Evolutionary conservation across 2,329 filamentous ascomycete genomes (phyloP).

Genomic region (Aspergillus aculeatinus): DNA sequence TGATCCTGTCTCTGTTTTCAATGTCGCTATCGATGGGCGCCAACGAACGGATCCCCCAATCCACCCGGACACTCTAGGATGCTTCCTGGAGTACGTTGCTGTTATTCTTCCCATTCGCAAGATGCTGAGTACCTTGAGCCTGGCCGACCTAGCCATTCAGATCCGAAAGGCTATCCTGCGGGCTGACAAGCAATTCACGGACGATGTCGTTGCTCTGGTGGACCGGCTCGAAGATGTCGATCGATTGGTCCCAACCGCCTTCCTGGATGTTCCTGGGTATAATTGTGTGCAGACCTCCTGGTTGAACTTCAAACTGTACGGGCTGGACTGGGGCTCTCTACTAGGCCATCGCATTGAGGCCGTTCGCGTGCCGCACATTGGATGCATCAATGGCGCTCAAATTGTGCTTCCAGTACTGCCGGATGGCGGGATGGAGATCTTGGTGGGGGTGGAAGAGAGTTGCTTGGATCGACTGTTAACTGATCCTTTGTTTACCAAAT

Average conservation of each 20-base stretch:
- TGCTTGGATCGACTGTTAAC: conserved; percentile 28
- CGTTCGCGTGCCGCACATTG: conserved; percentile 32
- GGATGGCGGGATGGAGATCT: conserved; percentile 35
- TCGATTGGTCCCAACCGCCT: conserved; percentile 33
- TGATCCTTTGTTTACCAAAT: conserved; percentile 34
- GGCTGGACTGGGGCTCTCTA: conserved; percentile 34
- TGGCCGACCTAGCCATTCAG: conserved; percentile 36
- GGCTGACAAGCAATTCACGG: conserved; percentile 32
- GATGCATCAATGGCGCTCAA: conserved; percentile 35
- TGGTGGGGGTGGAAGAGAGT: conserved; percentile 35
- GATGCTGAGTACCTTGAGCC: conserved; percentile 28
- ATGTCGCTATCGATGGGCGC: conserved; percentile 41
- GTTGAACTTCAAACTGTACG: conserved; percentile 35
- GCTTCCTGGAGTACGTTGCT: conserved; percentile 41
- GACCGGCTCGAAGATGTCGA: conserved; percentile 35
- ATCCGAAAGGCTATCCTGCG: conserved; percentile 35
- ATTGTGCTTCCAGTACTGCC: conserved; percentile 34
- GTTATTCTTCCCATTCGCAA: conserved; percentile 23
- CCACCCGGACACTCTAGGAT: conserved; percentile 39
- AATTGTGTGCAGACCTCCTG: conserved; percentile 38
- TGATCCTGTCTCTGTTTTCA: conserved; percentile 37
- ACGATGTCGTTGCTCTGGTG: conserved; percentile 30
- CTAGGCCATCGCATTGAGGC: conserved; percentile 31
- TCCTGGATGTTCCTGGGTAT: conserved; percentile 37
- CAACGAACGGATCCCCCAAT: conserved; percentile 36